Base-by-base conservation (phyloP, 2,329 filamentous ascomycete genomes). In the Monosporascus sp. region DNA sequence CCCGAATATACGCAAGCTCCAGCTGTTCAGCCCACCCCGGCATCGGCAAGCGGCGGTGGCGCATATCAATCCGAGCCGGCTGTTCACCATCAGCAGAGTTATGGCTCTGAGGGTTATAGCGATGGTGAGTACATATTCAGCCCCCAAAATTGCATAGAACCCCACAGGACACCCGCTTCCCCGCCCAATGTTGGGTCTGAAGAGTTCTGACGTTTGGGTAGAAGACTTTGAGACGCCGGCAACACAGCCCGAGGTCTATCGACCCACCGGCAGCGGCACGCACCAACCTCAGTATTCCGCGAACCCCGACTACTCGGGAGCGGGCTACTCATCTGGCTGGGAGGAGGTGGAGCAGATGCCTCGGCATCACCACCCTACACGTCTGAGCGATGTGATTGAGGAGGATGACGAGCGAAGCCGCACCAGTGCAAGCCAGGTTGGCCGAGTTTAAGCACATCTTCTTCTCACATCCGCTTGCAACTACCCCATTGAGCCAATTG, bases 341-440 rank as follows among this genome's bases (percentile, higher is more conserved):
- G 89, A 94, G 58, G 60, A 64, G 72, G 73, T 75, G n/a, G 75
- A 90, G 57, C 43, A 46, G 22, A 25, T 46, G 43, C 85, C 87
- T 24, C 81, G 85, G 52, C 91, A 96, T 69, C 89, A 94, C 60
- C 90, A 96, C 70, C 91, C 91, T 0, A 96, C 91, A 8, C 78
- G 92, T 52, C 75, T 96, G 57, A 96, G 90, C 68, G 91, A 96
- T 70, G 91, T 96, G 27, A 79, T 94, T 31, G 88, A 91, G 65
- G 90, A 90, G 65, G 87, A 95, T 58, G 89, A 94, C 60, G 90
- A 95, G 70, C 79, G 84, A 49, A 89, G 88, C 66, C 82, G 88
- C 22, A 89, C 87, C 15, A 89, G 87, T 60, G 84, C 84, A 11
- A 87, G 84, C 66, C 79, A 83, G 55, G 70, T 78, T 58, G 84